Percentiles rank a stretch among this genome's conserved stretches.
Conservation (phyloP, 2,329 filamentous ascomycete genomes). For the Exophiala sp. region DNA sequence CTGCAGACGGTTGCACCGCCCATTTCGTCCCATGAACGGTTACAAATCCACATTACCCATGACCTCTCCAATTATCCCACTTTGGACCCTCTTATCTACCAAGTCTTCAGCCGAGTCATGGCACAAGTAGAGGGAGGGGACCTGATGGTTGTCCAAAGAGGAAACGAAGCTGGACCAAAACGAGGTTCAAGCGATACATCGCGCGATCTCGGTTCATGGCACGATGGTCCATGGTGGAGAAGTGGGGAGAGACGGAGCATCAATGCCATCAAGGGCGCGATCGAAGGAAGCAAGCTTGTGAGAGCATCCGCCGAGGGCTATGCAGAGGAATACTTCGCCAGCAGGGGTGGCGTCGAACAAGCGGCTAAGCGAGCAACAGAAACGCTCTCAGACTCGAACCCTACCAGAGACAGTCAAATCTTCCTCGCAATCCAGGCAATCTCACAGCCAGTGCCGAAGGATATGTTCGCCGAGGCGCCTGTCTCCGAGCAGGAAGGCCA, state of each 20-base stretch:
- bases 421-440: constrained; percentile 95
- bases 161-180: constrained; percentile 74
- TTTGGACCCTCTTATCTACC: constrained; percentile 86
- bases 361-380: constrained; percentile 78
- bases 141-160: constrained; percentile 87
- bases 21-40: constrained; percentile 92
- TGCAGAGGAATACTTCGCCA: constrained; percentile 75
- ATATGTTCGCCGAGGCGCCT: constrained; percentile 63
- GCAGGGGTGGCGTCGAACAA: constrained; percentile 72
- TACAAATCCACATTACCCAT: constrained; percentile 96
- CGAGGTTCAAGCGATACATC: constrained; percentile 58
- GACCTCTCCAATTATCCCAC: constrained; percentile 92
- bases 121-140: constrained; percentile 98
- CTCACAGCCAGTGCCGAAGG: constrained; percentile 56
- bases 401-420: constrained; percentile 86
- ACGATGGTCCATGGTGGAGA: constrained; percentile 95
- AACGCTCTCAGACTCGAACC: constrained; percentile 76
- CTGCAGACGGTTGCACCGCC: constrained; percentile 93
- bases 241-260: constrained; percentile 66
- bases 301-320: constrained; percentile 86
- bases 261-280: constrained; percentile 72
- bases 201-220: constrained; percentile 67
- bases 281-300: constrained; percentile 87
- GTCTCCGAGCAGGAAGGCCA: constrained; percentile 36
- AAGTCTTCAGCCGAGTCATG: constrained; percentile 93